These are phyloP conservation scores for Crithidia bombi DNA, from an alignment of 208 protist species.

Conservation along the genomic window DNA sequence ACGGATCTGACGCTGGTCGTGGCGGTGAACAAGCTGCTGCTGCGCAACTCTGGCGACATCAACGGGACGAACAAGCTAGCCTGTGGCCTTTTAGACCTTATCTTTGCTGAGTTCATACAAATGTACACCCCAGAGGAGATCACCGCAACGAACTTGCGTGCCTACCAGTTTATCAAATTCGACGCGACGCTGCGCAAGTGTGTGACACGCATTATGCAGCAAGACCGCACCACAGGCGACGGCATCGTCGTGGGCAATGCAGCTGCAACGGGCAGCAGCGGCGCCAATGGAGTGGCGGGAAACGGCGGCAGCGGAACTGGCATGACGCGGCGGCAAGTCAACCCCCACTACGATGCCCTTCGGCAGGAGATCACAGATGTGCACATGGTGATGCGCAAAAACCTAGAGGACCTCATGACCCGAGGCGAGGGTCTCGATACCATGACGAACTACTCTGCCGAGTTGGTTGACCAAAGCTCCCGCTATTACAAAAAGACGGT, in stretches of 20 bases:
- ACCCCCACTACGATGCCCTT: constrained; percentile 78
- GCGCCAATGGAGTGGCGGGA: constrained; percentile 19
- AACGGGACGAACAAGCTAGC: constrained; percentile 77
- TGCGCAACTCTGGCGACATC: constrained; percentile 82
- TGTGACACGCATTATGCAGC: constrained; percentile 70
- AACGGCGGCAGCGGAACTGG: constrained; percentile 25
- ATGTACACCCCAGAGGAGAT: constrained; percentile 64
- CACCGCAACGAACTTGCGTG: constrained; percentile 49
- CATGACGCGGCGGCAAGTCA: constrained; percentile 69
- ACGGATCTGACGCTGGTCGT: constrained; percentile 87
- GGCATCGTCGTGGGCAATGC: constrained; percentile 42
- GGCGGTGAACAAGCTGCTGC: constrained; percentile 89
- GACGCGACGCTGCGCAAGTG: constrained; percentile 81
- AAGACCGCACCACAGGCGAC: constrained; percentile 59
- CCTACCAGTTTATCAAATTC: constrained; percentile 92
- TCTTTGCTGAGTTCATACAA: constrained; percentile 84
- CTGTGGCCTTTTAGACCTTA: constrained; percentile 77
- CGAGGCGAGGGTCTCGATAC: constrained; percentile 90
- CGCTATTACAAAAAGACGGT: constrained; percentile 89
- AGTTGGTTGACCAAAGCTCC: constrained; percentile 82
- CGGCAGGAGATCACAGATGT: constrained; percentile 88
- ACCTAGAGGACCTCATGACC: constrained; percentile 89
- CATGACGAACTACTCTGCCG: constrained; percentile 87
- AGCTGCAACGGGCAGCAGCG: constrained; percentile 15
- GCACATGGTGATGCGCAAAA: constrained; percentile 92